Conservation (phyloP, 2,329 filamentous ascomycete genomes). For the Metarhizium humberi region DNA sequence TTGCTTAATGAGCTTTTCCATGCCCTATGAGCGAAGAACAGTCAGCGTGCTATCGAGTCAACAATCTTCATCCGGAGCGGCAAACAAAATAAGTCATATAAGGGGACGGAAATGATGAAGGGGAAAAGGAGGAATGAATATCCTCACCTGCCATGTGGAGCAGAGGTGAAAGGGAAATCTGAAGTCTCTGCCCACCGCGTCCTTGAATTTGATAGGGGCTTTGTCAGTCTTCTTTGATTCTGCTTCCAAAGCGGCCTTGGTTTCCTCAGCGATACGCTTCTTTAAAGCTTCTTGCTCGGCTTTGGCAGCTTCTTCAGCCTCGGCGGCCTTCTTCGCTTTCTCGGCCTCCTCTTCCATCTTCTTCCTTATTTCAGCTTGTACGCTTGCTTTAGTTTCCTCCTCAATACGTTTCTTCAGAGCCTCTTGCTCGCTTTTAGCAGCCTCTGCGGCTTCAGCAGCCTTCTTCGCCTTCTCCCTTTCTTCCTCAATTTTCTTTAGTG, state of each 20-base stretch:
- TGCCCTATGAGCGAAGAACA: constrained; percentile 47
- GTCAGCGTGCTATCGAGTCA: constrained; percentile 4
- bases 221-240: constrained; percentile 50
- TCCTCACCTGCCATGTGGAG: constrained; percentile 67
- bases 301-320: constrained; percentile 36
- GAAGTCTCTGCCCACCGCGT: constrained; percentile 84
- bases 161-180: constrained; percentile 85
- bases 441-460: constrained; percentile 29
- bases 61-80: neutral
- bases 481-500: constrained; percentile 28
- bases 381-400: constrained; percentile 42
- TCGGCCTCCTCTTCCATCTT: constrained; percentile 28
- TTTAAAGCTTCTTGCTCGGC: constrained; percentile 50
- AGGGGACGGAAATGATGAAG: neutral
- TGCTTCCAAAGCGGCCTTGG: constrained; percentile 37
- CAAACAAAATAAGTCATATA: neutral
- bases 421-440: constrained; percentile 46
- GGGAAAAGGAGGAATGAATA: neutral
- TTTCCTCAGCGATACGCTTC: constrained; percentile 46
- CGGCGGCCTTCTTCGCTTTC: constrained; percentile 26
- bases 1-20: constrained; percentile 80
- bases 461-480: constrained; percentile 26
- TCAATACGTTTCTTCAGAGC: constrained; percentile 52
- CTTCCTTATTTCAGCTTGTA: constrained; percentile 38
- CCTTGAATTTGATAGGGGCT: constrained; percentile 78